Evolutionary conservation across 228 moss, liverwort and hornwort species (phyloP).

Genomic region (Sphagnum fallax): DNA sequence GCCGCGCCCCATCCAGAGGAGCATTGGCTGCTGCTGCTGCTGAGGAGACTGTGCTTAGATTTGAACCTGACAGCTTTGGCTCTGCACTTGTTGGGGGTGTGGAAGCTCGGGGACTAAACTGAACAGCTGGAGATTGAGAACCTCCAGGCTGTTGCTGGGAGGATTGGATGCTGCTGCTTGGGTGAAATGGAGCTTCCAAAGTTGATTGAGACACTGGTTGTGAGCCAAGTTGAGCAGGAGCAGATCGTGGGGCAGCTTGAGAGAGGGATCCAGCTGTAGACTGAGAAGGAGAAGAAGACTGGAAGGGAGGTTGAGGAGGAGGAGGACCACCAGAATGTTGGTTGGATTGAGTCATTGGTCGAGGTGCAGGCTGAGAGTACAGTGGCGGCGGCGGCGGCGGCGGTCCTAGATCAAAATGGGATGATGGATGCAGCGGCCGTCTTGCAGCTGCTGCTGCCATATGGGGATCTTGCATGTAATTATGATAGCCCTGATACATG

Average conservation of each 20-base stretch:
- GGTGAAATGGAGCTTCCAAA: no score
- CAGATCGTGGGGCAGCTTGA: not conserved
- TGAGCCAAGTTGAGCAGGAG: no score
- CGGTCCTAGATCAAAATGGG: slow-evolving; percentile 1
- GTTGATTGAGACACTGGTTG: no score
- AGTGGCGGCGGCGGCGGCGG: not conserved
- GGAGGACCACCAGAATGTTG: not conserved
- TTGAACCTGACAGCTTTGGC: not conserved
- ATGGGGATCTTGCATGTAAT: slow-evolving; percentile 4
- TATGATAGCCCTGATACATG: slow-evolving; percentile 4
- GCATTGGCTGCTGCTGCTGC: not conserved
- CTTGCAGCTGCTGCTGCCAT: slow-evolving; percentile 1
- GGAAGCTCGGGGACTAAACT: not conserved
- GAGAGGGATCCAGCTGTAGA: not conserved
- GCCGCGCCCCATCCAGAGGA: slow-evolving; percentile 4
- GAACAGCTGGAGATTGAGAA: no score
- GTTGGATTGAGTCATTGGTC: not conserved
- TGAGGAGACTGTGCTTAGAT: not conserved
- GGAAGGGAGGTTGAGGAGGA: not conserved
- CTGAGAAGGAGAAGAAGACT: slow-evolving; percentile 3
- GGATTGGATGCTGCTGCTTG: no score
- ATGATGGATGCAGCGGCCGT: not conserved
- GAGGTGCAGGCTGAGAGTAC: slow-evolving; percentile 8
- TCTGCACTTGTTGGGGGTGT: slow-evolving; percentile 1
- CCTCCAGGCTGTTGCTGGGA: no score